phyloP scores from a whole-genome alignment of 176 grass and related monocot genomes.

The Canna indica region DNA sequence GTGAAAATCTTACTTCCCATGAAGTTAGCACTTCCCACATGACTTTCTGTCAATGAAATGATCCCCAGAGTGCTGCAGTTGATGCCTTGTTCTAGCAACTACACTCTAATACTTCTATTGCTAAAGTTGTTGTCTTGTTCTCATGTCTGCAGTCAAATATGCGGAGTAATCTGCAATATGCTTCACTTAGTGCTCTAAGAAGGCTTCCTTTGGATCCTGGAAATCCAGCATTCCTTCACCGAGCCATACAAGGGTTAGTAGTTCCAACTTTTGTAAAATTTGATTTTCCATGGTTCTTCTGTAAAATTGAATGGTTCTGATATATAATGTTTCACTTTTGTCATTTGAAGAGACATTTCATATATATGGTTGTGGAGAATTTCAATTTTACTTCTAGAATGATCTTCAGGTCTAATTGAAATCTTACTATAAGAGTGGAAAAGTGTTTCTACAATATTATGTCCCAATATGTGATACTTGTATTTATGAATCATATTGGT shows the following conservation, averaged over 20 bases:
- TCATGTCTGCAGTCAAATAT: constrained; percentile 49
- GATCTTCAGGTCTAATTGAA: neutral
- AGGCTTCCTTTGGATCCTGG: constrained; percentile 97
- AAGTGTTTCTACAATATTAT: too few species aligned
- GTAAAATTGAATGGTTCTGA: neutral
- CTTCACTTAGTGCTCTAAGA: constrained; percentile 86
- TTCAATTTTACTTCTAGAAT: neutral
- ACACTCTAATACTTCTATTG: neutral
- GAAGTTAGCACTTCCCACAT: too few species aligned
- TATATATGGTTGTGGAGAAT: neutral
- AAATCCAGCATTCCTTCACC: constrained; percentile 93
- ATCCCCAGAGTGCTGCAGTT: neutral
- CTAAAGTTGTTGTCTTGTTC: neutral
- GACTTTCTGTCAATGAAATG: neutral
- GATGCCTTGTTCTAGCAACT: constrained; percentile 12
- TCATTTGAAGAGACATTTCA: neutral
- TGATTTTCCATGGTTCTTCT: neutral
- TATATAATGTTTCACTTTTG: too few species aligned
- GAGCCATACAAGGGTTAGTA: constrained; percentile 80
- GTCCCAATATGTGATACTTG: too few species aligned
- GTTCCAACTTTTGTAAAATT: neutral
- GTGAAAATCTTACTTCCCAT: too few species aligned
- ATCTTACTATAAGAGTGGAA: too few species aligned
- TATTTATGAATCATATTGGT: too few species aligned
- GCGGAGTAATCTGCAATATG: constrained; percentile 90